Evolutionary conservation across 495 filamentous ascomycete species (phyloP).

Genomic region (Choiromyces venosus): DNA sequence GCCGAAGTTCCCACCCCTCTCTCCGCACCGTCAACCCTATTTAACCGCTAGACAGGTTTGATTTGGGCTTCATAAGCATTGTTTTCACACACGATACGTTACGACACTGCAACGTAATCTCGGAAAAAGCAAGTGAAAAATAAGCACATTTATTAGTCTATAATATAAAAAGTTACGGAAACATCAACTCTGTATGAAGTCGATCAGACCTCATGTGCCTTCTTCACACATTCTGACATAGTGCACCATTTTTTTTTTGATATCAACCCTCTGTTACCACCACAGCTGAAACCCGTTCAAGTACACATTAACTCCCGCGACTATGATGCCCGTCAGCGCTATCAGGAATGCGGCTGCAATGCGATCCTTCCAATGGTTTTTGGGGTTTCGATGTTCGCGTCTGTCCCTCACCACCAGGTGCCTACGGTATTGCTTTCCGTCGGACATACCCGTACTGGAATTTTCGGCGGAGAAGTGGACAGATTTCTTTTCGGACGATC

Average conservation of each 20-base stretch:
- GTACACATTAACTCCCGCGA: background rate
- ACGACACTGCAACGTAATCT: background rate
- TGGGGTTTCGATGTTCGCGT: background rate
- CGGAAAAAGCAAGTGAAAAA: background rate
- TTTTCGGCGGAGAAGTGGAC: background rate
- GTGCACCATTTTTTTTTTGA: background rate
- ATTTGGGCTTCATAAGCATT: background rate
- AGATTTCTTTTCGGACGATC: background rate
- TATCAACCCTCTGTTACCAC: background rate
- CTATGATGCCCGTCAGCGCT: background rate
- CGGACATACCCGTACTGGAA: background rate
- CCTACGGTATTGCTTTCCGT: background rate
- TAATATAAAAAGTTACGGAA: background rate
- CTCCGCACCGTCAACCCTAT: background rate
- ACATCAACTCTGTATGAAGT: background rate
- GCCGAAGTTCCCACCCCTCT: no score
- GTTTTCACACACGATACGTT: background rate
- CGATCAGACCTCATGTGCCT: background rate
- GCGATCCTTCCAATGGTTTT: background rate
- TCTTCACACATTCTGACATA: background rate
- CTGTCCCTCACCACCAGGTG: background rate
- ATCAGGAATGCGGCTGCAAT: background rate
- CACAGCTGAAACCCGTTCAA: background rate
- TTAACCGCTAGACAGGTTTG: background rate
- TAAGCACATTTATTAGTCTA: background rate